Conservation (phyloP, 305 asterid species). For the Solanum aculeatissimum region DNA sequence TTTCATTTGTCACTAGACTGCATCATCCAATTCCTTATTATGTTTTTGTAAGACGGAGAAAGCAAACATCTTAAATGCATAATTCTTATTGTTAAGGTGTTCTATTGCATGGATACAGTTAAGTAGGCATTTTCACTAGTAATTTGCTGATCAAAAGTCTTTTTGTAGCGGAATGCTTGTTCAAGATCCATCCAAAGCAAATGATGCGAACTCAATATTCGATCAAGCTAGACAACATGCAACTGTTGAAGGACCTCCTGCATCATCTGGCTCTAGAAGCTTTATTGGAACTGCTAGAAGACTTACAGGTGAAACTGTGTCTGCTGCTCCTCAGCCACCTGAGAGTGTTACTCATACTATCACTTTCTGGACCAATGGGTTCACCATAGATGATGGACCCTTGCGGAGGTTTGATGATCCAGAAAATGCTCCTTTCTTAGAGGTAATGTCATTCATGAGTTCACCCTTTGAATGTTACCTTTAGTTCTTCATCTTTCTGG, state of each 20-base stretch:
- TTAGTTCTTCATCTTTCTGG: neutral
- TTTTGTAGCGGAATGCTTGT: conserved; percentile 72
- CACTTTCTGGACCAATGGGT: conserved; percentile 71
- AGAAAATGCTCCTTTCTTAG: conserved; percentile 54
- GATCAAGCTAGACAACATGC: conserved; percentile 59
- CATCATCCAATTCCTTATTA: neutral
- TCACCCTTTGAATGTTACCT: neutral
- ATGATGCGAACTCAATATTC: conserved; percentile 50
- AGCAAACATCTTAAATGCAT: neutral
- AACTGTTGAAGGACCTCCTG: conserved; percentile 34
- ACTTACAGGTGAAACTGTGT: conserved; percentile 50
- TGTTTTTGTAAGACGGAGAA: neutral
- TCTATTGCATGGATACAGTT: neutral
- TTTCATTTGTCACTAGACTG: neutral
- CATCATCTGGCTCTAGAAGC: conserved; percentile 56
- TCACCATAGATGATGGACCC: conserved; percentile 72
- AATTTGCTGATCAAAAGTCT: conserved; percentile 1
- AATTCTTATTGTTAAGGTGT: neutral
- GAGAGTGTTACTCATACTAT: conserved; percentile 39
- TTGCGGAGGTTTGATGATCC: conserved; percentile 72
- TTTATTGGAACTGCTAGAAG: conserved; percentile 70
- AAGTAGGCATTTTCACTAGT: neutral
- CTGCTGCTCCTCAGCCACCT: conserved; percentile 47
- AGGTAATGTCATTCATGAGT: conserved; percentile 32
- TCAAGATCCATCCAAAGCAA: conserved; percentile 50